phyloP scores from a whole-genome alignment of 2,329 filamentous ascomycete species.

The Cordyceps pruinosa region DNA sequence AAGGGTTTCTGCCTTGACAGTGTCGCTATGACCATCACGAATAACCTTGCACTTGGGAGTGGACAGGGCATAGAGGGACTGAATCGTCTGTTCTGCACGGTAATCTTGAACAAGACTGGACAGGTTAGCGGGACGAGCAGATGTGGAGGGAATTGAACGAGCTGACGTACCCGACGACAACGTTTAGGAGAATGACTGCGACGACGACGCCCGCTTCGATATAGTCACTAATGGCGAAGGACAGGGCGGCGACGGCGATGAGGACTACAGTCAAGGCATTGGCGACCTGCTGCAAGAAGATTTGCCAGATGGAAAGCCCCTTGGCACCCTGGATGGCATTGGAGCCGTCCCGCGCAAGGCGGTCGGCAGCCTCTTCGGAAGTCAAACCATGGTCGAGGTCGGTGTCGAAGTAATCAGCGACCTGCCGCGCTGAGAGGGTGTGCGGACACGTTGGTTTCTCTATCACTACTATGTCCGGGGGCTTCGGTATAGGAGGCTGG shows the following conservation, averaged over 20 bases:
- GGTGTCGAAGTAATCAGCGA: slow-evolving; percentile 34
- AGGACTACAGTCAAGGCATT: slow-evolving; percentile 72
- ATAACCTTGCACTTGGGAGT: slow-evolving; percentile 54
- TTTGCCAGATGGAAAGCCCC: slow-evolving; percentile 66
- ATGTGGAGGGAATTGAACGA: no score
- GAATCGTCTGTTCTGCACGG: slow-evolving; percentile 55
- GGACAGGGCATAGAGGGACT: slow-evolving; percentile 51
- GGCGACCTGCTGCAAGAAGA: slow-evolving; percentile 69
- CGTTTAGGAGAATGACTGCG: slow-evolving; percentile 60
- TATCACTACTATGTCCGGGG: slow-evolving; percentile 28
- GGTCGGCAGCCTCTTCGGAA: slow-evolving; percentile 54
- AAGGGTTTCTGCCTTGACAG: slow-evolving; percentile 48
- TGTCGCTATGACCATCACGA: slow-evolving; percentile 44
- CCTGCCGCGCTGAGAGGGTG: slow-evolving; percentile 28
- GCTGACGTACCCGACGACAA: slow-evolving; percentile 49
- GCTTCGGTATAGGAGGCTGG: slow-evolving; percentile 34
- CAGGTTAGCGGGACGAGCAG: background rate
- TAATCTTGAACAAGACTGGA: slow-evolving; percentile 52
- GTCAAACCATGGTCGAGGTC: slow-evolving; percentile 54
- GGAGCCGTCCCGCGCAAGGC: slow-evolving; percentile 58
- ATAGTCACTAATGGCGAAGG: slow-evolving; percentile 58
- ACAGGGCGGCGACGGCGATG: slow-evolving; percentile 65
- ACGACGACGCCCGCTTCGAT: slow-evolving; percentile 58
- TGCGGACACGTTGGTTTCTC: slow-evolving; percentile 30
- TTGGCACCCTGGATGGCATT: slow-evolving; percentile 67